A percentile compares a stretch with the other conserved stretches of the same genome.
Evolutionary conservation across 306 rosid genomes (phyloP).

Genomic region (Castanea crenata): DNA sequence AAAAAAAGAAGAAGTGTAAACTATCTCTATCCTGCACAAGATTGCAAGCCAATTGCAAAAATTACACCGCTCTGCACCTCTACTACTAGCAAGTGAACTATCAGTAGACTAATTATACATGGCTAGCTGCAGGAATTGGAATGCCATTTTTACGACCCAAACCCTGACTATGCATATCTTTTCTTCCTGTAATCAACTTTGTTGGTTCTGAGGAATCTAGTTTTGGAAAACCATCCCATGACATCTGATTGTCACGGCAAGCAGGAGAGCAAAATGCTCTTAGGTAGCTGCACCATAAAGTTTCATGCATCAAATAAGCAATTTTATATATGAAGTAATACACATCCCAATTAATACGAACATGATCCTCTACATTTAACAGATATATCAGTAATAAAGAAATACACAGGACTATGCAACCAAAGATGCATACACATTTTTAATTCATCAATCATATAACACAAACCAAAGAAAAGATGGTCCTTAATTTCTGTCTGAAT

Average conservation of each 20-base stretch:
- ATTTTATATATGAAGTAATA: background rate
- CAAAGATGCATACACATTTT: background rate
- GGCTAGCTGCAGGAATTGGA: background rate
- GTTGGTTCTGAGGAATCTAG: background rate
- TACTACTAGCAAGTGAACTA: background rate
- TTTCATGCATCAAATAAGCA: background rate
- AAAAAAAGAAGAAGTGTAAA: background rate
- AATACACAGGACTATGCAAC: background rate
- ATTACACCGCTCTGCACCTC: background rate
- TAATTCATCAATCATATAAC: no score
- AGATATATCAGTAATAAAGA: no score
- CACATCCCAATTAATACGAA: background rate
- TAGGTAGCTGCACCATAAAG: constrained; percentile 18
- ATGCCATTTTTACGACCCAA: background rate
- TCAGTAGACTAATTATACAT: background rate
- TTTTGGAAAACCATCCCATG: constrained; percentile 4
- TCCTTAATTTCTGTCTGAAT: no score
- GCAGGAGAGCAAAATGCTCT: constrained; percentile 8
- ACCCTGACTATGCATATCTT: background rate
- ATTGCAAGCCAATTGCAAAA: constrained; percentile 8
- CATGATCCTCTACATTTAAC: no score
- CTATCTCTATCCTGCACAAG: background rate
- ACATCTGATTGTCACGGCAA: constrained; percentile 4
- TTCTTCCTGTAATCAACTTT: background rate
- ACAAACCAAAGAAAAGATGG: no score